Evolutionary conservation across 2,329 filamentous ascomycete genomes (phyloP).

Genomic region (Beauveria rudraprayagi): DNA sequence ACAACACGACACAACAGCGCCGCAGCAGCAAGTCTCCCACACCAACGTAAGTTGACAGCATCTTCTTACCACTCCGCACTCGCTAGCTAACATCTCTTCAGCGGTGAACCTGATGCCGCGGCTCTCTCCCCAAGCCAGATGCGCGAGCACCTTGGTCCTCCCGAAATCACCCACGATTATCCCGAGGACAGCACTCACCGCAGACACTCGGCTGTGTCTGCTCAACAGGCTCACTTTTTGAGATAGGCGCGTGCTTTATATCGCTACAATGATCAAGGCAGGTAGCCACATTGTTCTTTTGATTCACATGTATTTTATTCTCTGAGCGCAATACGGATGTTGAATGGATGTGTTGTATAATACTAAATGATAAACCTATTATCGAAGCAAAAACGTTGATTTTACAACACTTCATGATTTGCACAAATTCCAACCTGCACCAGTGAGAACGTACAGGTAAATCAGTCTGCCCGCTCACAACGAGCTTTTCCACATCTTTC

Average conservation of each 20-base stretch:
- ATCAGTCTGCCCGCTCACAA: background rate
- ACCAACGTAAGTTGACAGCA: background rate
- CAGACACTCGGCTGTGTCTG: conserved; percentile 7
- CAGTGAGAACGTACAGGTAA: background rate
- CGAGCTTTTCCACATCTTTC: conserved; percentile 10
- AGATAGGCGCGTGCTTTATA: background rate
- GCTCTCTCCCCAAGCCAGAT: background rate
- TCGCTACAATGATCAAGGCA: background rate
- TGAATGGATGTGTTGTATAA: too few relatives aligned
- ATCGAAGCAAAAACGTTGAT: background rate
- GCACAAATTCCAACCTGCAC: too few relatives aligned
- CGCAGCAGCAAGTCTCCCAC: background rate
- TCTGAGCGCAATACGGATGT: background rate
- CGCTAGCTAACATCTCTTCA: background rate
- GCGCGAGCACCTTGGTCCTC: conserved; percentile 7
- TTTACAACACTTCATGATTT: background rate
- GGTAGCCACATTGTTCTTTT: background rate
- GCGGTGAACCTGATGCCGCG: background rate
- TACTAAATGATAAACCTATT: too few relatives aligned
- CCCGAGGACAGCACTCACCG: conserved; percentile 11
- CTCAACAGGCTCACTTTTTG: conserved; percentile 9
- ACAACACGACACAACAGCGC: background rate
- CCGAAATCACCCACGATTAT: conserved; percentile 10
- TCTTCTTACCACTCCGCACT: background rate
- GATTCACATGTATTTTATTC: background rate